Conservation (phyloP, 108 stramenopile species). For the Asterionellopsis glacialis region DNA sequence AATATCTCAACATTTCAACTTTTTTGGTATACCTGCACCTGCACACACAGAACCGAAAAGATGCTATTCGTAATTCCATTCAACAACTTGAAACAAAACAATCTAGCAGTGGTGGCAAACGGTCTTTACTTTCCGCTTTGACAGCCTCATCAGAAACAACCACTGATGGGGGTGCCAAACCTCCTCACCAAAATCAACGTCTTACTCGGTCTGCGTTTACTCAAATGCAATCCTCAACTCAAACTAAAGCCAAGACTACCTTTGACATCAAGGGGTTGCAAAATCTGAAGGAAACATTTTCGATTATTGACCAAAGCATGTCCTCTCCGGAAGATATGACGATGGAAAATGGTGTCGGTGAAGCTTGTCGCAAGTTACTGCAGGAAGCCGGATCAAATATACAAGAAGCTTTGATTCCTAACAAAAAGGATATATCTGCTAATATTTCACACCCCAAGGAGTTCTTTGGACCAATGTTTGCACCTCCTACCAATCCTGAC, state of each 20-base stretch:
- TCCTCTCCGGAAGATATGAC: background rate
- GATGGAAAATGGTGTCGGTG: background rate
- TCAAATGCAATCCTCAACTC: conserved; percentile 27
- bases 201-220: conserved; percentile 77
- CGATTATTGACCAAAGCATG: conserved; percentile 67
- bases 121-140: conserved; percentile 18
- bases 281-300: conserved; percentile 66
- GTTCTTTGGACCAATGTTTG: conserved; percentile 42
- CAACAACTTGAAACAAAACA: conserved; percentile 20
- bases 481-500: conserved; percentile 36
- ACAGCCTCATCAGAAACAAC: conserved; percentile 10
- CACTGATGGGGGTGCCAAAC: background rate
- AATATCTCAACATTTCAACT: too few species aligned
- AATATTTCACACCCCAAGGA: conserved; percentile 56
- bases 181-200: conserved; percentile 22
- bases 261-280: conserved; percentile 72
- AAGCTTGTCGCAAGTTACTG: conserved; percentile 63
- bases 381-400: conserved; percentile 54
- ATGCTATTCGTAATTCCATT: conserved; percentile 74
- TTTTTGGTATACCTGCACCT: too few species aligned
- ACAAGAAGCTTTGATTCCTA: conserved; percentile 50
- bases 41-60: conserved; percentile 58
- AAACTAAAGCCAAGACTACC: conserved; percentile 36
- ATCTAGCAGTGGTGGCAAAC: conserved; percentile 12
- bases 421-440: conserved; percentile 38